phyloP scores from a whole-genome alignment of 345 rosid genomes.

The Toxicodendron radicans region DNA sequence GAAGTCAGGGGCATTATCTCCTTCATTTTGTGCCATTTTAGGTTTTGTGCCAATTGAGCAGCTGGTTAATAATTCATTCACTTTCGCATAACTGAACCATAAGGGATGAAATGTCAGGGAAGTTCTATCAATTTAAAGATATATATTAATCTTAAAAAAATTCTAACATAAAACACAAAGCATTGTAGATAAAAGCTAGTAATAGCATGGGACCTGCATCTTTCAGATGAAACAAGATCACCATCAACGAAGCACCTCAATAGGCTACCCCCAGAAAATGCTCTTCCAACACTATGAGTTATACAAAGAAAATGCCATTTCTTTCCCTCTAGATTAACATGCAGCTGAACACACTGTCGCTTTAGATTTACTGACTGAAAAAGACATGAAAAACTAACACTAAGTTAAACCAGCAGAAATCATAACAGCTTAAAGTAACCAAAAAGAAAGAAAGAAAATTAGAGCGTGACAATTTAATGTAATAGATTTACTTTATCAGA shows the following conservation, averaged over 20 bases:
- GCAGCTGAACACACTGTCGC: slow-evolving; percentile 63
- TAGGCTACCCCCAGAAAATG: slow-evolving; percentile 94
- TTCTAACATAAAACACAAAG: slow-evolving; percentile 5
- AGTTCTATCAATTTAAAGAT: slow-evolving; percentile 2
- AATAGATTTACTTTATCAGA: not conserved
- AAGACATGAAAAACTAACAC: slow-evolving; percentile 27
- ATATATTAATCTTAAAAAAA: not conserved
- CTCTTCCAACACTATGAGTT: slow-evolving; percentile 89
- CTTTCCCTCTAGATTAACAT: slow-evolving; percentile 54
- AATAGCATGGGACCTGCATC: slow-evolving; percentile 71
- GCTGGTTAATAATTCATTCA: slow-evolving; percentile 69
- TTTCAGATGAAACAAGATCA: slow-evolving; percentile 82
- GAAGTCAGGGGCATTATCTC: slow-evolving; percentile 46
- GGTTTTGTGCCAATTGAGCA: slow-evolving; percentile 76
- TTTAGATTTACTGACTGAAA: slow-evolving; percentile 78
- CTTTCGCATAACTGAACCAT: slow-evolving; percentile 80
- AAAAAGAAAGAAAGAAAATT: not conserved
- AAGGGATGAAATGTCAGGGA: slow-evolving; percentile 26
- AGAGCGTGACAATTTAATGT: not conserved
- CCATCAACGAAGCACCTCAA: slow-evolving; percentile 87
- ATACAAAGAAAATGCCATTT: slow-evolving; percentile 94
- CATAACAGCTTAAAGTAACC: not conserved
- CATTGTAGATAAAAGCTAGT: slow-evolving; percentile 11
- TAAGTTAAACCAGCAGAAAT: slow-evolving; percentile 7
- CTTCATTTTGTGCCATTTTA: slow-evolving; percentile 53